Conservation (phyloP, 495 filamentous ascomycete species). For the Penicillium cinerascens region DNA sequence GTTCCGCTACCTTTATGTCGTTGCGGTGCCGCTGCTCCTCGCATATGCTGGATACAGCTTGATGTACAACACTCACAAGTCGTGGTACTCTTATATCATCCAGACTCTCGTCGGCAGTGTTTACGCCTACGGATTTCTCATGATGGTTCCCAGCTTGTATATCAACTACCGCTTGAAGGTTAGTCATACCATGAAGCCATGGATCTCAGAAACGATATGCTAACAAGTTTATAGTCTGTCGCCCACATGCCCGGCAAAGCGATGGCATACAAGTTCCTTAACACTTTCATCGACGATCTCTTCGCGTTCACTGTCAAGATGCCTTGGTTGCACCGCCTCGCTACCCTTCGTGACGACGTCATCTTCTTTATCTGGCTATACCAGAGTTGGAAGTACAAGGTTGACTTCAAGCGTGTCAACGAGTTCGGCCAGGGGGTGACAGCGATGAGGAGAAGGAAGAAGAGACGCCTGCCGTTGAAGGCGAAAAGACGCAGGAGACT, state of each 20-base stretch:
- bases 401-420: slow-evolving; percentile 90
- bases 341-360: slow-evolving; percentile 89
- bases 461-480: slow-evolving; percentile 33
- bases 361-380: slow-evolving; percentile 99
- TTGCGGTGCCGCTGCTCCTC: slow-evolving; percentile 81
- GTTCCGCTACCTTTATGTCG: slow-evolving; percentile 91
- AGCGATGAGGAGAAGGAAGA: slow-evolving; percentile 70
- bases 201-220: not conserved
- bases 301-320: slow-evolving; percentile 99
- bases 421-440: slow-evolving; percentile 96
- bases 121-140: slow-evolving; percentile 96
- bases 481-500: slow-evolving; percentile 50
- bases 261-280: slow-evolving; percentile 95
- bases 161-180: slow-evolving; percentile 97
- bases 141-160: slow-evolving; percentile 97
- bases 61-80: slow-evolving; percentile 93
- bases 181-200: slow-evolving; percentile 5
- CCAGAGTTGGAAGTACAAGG: slow-evolving; percentile 87
- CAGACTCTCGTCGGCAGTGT: slow-evolving; percentile 92
- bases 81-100: slow-evolving; percentile 92
- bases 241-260: slow-evolving; percentile 96
- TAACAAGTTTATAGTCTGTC: slow-evolving; percentile 56
- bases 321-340: slow-evolving; percentile 91
- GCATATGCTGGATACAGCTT: slow-evolving; percentile 90
- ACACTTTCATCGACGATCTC: slow-evolving; percentile 77